Percentiles rank a stretch among this genome's conserved stretches.
These are phyloP conservation scores for Obelidium mucronatum DNA, from an alignment of 192 early-diverging fungal species.

Conservation along the genomic window DNA sequence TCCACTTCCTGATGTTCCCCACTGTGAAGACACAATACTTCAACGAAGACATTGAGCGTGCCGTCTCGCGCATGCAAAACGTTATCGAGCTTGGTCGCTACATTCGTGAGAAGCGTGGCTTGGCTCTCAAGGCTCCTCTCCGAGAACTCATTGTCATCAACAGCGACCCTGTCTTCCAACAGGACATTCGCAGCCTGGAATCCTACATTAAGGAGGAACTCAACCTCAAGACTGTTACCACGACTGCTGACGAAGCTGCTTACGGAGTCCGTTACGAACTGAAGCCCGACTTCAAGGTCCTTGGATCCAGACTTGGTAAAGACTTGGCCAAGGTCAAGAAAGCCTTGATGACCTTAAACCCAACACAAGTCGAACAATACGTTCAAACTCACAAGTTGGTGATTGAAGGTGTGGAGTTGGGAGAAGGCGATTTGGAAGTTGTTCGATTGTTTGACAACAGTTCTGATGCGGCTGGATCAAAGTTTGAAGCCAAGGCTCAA, in stretches of 20 bases:
- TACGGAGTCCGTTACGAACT: conserved; percentile 94
- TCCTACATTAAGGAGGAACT: conserved; percentile 91
- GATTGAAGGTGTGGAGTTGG: conserved; percentile 81
- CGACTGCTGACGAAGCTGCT: conserved; percentile 88
- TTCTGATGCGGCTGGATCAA: conserved; percentile 39
- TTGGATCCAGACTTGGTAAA: conserved; percentile 91
- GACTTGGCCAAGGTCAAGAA: conserved; percentile 87
- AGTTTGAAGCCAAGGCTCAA: conserved; percentile 31
- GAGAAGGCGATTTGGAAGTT: conserved; percentile 83
- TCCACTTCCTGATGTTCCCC: conserved; percentile 97
- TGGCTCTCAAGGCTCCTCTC: conserved; percentile 95
- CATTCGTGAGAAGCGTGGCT: conserved; percentile 88
- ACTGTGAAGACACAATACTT: conserved; percentile 95
- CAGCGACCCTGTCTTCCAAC: conserved; percentile 84
- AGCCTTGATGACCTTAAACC: conserved; percentile 76
- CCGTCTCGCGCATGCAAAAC: conserved; percentile 92
- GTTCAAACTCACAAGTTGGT: conserved; percentile 69
- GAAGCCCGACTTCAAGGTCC: conserved; percentile 87
- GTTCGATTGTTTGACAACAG: conserved; percentile 84
- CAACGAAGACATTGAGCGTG: conserved; percentile 93
- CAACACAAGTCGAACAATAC: conserved; percentile 84
- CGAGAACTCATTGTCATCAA: conserved; percentile 93
- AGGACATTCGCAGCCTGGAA: conserved; percentile 85
- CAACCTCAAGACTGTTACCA: conserved; percentile 85
- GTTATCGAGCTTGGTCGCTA: conserved; percentile 96